Evolutionary conservation across 257 asterid species (phyloP).

Genomic region (Vinca minor): DNA sequence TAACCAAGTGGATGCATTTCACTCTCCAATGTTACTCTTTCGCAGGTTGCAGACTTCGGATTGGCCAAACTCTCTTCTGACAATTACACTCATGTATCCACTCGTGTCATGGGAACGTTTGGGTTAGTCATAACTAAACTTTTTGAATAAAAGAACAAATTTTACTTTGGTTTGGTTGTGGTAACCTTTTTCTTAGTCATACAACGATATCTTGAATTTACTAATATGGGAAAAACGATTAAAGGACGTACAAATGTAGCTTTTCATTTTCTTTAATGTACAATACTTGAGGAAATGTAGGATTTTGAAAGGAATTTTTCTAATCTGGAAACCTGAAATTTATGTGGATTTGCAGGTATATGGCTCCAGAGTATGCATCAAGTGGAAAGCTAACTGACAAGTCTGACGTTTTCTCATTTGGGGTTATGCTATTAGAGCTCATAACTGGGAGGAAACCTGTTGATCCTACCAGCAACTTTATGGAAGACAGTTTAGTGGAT

Average conservation of each 20-base stretch:
- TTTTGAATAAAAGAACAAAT: neutral
- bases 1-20: neutral
- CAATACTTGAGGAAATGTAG: too few relatives aligned
- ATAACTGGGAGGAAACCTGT: slow-evolving; percentile 77
- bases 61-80: slow-evolving; percentile 89
- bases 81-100: slow-evolving; percentile 77
- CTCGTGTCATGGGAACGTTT: slow-evolving; percentile 98
- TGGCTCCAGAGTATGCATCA: slow-evolving; percentile 94
- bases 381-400: slow-evolving; percentile 80
- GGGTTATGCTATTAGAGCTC: slow-evolving; percentile 86
- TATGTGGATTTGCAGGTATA: slow-evolving; percentile 38
- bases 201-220: neutral
- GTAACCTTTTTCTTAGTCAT: neutral
- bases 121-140: slow-evolving; percentile 43
- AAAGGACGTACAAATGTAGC: too few relatives aligned
- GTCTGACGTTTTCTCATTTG: slow-evolving; percentile 87
- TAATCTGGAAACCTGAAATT: neutral
- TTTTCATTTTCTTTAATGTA: too few relatives aligned
- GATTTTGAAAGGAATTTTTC: too few relatives aligned
- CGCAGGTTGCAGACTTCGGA: slow-evolving; percentile 94
- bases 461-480: slow-evolving; percentile 42
- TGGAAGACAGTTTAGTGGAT: slow-evolving; percentile 91
- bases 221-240: too few relatives aligned
- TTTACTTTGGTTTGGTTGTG: neutral
- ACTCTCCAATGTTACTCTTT: neutral